A percentile compares a stretch with the other conserved stretches of the same genome.
Conservation (phyloP, 495 filamentous ascomycete species). For the Penicillium daleae region DNA sequence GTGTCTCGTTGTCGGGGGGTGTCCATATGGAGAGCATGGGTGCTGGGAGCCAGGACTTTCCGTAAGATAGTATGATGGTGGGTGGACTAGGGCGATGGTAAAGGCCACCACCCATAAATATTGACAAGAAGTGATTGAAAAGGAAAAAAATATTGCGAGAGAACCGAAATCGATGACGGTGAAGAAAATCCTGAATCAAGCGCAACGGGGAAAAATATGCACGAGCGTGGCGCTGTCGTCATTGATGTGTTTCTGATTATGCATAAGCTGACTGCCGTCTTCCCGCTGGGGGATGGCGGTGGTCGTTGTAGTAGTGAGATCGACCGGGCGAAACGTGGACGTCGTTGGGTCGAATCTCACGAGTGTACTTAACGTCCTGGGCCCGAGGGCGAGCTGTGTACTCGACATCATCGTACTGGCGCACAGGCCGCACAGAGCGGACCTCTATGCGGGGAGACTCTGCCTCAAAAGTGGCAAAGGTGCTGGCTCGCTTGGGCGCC, state of each 20-base stretch:
- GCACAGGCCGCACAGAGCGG: constrained; percentile 24
- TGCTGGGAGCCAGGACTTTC: background rate
- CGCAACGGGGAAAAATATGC: constrained; percentile 20
- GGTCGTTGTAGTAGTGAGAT: constrained; percentile 23
- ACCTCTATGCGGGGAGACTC: constrained; percentile 21
- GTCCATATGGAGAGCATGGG: background rate
- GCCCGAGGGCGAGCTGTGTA: constrained; percentile 15
- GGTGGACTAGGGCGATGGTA: background rate
- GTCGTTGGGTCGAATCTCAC: constrained; percentile 23
- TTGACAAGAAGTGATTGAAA: constrained; percentile 19
- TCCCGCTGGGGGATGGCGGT: constrained; percentile 23
- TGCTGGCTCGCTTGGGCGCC: constrained; percentile 26
- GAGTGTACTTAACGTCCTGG: constrained; percentile 22
- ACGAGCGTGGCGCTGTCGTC: constrained; percentile 31
- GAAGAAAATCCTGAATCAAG: background rate
- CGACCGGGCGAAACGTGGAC: constrained; percentile 17
- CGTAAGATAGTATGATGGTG: background rate
- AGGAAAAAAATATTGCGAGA: background rate
- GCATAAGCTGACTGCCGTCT: constrained; percentile 35
- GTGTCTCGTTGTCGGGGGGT: background rate
- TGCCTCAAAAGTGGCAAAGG: constrained; percentile 17
- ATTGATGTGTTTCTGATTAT: constrained; percentile 19
- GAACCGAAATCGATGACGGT: background rate
- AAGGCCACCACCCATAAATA: constrained; percentile 3
- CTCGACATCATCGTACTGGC: constrained; percentile 23